A percentile compares a stretch with the other conserved stretches of the same genome.
Evolutionary conservation across 2,329 filamentous ascomycete genomes (phyloP).

Genomic region (Biscogniauxia sp.): DNA sequence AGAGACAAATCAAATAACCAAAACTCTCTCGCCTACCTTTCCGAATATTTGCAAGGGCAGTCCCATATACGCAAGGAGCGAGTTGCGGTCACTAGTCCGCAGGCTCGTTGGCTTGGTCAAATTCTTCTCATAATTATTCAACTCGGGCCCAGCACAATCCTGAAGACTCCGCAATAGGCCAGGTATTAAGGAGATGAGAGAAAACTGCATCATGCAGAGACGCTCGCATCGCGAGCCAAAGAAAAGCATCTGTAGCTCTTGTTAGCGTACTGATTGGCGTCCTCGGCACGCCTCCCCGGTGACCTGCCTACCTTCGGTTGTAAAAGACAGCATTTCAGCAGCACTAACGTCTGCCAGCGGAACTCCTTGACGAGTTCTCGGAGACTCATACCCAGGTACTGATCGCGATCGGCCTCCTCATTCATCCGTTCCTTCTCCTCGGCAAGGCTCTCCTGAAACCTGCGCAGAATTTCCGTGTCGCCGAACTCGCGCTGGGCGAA

Average conservation of each 20-base stretch:
- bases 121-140: conserved; percentile 77
- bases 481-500: conserved; percentile 93
- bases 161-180: conserved; percentile 87
- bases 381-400: conserved; percentile 84
- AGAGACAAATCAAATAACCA: background rate
- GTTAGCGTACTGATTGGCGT: conserved; percentile 8
- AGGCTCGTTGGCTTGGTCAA: conserved; percentile 77
- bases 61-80: conserved; percentile 90
- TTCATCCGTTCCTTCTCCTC: conserved; percentile 62
- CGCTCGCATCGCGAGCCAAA: conserved; percentile 95
- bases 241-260: conserved; percentile 79
- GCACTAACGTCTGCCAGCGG: conserved; percentile 87
- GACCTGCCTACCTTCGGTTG: conserved; percentile 75
- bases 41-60: conserved; percentile 93
- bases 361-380: conserved; percentile 93
- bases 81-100: conserved; percentile 86
- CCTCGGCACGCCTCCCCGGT: background rate
- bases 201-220: conserved; percentile 98
- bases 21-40: conserved; percentile 53
- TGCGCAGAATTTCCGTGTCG: conserved; percentile 82
- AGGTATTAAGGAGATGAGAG: conserved; percentile 90
- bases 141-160: conserved; percentile 91
- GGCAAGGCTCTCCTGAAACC: conserved; percentile 86
- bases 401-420: conserved; percentile 73
- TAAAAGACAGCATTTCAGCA: conserved; percentile 89